Conservation (phyloP, 2,329 filamentous ascomycete species). For the Colletotrichum gigasporum region DNA sequence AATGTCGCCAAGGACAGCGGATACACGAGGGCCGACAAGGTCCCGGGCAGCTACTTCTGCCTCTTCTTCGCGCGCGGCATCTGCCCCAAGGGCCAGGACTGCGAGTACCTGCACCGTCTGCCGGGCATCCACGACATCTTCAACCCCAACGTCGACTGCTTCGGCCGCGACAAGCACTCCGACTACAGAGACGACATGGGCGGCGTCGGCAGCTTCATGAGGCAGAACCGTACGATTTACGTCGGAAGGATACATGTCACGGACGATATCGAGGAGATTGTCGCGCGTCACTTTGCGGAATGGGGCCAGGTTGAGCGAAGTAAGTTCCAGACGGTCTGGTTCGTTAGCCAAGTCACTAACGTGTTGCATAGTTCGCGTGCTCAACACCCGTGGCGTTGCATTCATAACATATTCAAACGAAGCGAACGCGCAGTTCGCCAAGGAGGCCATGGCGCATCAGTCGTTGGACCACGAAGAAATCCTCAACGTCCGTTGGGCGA, state of each 20-base stretch:
- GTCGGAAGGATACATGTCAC: constrained; percentile 93
- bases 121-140: constrained; percentile 90
- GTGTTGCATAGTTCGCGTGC: constrained; percentile 68
- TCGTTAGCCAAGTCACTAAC: constrained; percentile 7
- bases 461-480: constrained; percentile 90
- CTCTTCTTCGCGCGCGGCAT: constrained; percentile 78
- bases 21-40: constrained; percentile 80
- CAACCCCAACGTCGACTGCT: constrained; percentile 94
- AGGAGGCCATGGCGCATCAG: constrained; percentile 96
- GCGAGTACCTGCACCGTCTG: constrained; percentile 91
- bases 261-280: constrained; percentile 96
- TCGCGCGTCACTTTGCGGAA: constrained; percentile 93
- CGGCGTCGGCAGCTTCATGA: constrained; percentile 91
- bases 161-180: constrained; percentile 89
- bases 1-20: constrained; percentile 82
- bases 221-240: constrained; percentile 94
- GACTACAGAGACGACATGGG: constrained; percentile 99
- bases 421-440: constrained; percentile 80
- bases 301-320: constrained; percentile 92
- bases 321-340: constrained; percentile 38
- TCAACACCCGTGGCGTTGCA: constrained; percentile 89
- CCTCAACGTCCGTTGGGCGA: constrained; percentile 96
- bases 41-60: constrained; percentile 89
- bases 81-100: constrained; percentile 87
- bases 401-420: constrained; percentile 97